These are phyloP conservation scores for Choiromyces venosus DNA, from an alignment of 495 filamentous ascomycete genomes.

Conservation along the genomic window DNA sequence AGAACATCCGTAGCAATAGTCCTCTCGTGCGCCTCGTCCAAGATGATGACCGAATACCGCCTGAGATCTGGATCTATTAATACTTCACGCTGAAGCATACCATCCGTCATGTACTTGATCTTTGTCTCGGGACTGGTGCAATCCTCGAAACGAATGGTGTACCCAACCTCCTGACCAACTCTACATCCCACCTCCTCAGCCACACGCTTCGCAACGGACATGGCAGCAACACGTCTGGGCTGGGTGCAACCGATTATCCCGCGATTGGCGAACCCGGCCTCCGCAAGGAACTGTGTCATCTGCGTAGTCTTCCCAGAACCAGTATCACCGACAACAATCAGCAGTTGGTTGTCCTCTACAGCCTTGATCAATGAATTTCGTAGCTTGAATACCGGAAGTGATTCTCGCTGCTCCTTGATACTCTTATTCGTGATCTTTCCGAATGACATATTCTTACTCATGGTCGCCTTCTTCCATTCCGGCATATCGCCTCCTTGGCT, in stretches of 20 bases:
- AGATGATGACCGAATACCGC: conserved; percentile 92
- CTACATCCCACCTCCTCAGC: conserved; percentile 91
- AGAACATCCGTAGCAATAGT: conserved; percentile 95
- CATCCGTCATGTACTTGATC: conserved; percentile 99
- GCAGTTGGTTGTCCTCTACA: conserved; percentile 75
- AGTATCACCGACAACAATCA: conserved; percentile 96
- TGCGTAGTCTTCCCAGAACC: conserved; percentile 97
- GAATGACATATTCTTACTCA: conserved; percentile 72
- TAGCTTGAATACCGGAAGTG: conserved; percentile 85
- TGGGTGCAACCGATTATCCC: conserved; percentile 96
- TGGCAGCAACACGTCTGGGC: conserved; percentile 89
- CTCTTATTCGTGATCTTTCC: conserved; percentile 85
- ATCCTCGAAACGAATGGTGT: conserved; percentile 97
- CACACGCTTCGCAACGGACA: conserved; percentile 97
- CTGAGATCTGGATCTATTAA: conserved; percentile 80
- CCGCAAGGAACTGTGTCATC: conserved; percentile 88
- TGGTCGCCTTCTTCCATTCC: conserved; percentile 85
- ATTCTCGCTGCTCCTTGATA: conserved; percentile 92
- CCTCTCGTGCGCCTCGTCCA: conserved; percentile 96
- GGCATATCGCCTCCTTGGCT: conserved; percentile 62
- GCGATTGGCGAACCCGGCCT: conserved; percentile 79
- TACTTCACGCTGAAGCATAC: conserved; percentile 94
- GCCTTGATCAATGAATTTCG: conserved; percentile 82
- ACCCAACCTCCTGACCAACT: conserved; percentile 89
- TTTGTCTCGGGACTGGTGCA: conserved; percentile 80